Base-by-base conservation (phyloP, 352 stramenopile genomes). In the Phytophthora chlamydospora region DNA sequence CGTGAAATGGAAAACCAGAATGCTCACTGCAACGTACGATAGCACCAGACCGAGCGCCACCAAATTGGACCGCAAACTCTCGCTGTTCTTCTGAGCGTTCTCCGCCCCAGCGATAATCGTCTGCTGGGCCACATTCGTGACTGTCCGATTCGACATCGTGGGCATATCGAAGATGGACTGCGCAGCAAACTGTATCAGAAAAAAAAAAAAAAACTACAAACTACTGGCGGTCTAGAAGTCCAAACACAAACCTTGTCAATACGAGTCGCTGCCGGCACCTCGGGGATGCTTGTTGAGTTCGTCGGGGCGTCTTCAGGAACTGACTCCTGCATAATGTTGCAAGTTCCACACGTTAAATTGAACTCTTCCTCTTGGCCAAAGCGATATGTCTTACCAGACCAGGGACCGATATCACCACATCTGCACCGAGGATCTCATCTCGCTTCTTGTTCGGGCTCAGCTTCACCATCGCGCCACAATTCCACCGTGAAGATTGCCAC, bases 1-100 rank as follows among this genome's bases (percentile, higher is more conserved):
- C 14, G 83, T 54, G 44, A 67, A 84, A 61, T 88, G 75, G 41
- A 80, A 90, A 5, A 84, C 80, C 4, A 88, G 35, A 32, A 88
- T 79, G 54, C 66, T 72, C 29, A 84, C 78, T 3, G 33, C 74
- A 13, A 90, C 53, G 42, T 90, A 90, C 27, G 80, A 86, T 6
- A 83, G 53, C 39, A 90, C 76, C 17, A 90, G 74, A 7, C 68
- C 43, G 21, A 90, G 61, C 10, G 78, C 76, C 1, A 78, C 47
- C 31, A 75, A 10, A 45, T 90, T 86, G 19, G 58, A 63, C 3
- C 38, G 36, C 19, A 51, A 31, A 13, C 40, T 65, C 17, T 64
- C 59, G 1, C 38, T 35, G 2, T 19, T 34, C 12, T 50, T 68
- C 10, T 54, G 45, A 4, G 27, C 19, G 3, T 51, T 55, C 17